phyloP scores from a whole-genome alignment of 139 green algal genomes.

The Volvox reticuliferus region DNA sequence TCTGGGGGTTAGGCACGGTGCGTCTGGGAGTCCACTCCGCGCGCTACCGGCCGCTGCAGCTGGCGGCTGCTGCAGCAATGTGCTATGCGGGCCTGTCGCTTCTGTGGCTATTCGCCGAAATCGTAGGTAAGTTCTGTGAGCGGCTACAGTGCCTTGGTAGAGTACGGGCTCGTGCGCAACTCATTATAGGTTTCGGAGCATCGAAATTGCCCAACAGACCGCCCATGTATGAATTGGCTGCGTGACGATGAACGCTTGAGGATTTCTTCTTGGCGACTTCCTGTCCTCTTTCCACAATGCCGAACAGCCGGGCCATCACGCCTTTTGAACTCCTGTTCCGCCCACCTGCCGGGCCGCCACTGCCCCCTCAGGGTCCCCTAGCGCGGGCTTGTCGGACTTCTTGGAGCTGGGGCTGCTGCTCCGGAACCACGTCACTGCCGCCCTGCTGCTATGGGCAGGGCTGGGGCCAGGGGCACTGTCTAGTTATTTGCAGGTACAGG shows the following conservation, averaged over 20 bases:
- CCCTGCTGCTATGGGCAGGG: constrained; percentile 39
- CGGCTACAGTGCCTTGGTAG: too few relatives aligned
- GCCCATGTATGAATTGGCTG: too few relatives aligned
- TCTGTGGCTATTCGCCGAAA: constrained; percentile 16
- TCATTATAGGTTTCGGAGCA: too few relatives aligned
- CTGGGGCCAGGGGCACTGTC: constrained; percentile 44
- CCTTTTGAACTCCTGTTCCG: too few relatives aligned
- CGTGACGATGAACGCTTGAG: too few relatives aligned
- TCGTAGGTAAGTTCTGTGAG: background rate
- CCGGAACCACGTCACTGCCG: background rate
- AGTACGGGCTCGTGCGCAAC: too few relatives aligned
- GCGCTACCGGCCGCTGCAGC: constrained; percentile 22
- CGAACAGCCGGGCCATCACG: too few relatives aligned
- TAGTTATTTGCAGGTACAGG: constrained; percentile 26
- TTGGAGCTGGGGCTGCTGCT: constrained; percentile 21
- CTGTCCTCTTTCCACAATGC: too few relatives aligned
- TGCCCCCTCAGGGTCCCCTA: constrained; percentile 17
- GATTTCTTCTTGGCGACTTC: too few relatives aligned
- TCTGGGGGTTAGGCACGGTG: constrained; percentile 41
- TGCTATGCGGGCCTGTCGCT: constrained; percentile 39
- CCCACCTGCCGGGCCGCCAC: background rate
- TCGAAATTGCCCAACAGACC: too few relatives aligned
- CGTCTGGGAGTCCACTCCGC: constrained; percentile 33
- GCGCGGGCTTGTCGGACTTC: background rate
- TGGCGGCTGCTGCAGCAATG: constrained; percentile 7